Conservation (phyloP, 2,329 filamentous ascomycete genomes). For the Penicillium sp. region DNA sequence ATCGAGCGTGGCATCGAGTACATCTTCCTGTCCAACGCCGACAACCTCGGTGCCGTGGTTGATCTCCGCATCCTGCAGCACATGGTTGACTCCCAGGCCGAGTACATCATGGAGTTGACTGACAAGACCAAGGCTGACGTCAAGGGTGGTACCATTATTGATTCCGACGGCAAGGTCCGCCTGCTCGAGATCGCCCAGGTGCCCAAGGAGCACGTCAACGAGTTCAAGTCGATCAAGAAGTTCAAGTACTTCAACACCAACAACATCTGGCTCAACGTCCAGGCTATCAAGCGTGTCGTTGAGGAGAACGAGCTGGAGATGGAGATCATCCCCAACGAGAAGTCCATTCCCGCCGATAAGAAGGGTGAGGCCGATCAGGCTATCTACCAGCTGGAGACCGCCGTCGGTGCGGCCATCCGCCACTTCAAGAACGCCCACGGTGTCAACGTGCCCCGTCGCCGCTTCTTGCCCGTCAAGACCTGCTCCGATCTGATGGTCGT, state of each 20-base stretch:
- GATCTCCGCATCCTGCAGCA: slow-evolving; percentile 98
- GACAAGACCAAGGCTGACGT: slow-evolving; percentile 99
- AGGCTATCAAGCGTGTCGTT: slow-evolving; percentile 96
- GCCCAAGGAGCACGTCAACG: slow-evolving; percentile 98
- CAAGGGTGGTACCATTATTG: slow-evolving; percentile 99
- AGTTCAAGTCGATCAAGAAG: slow-evolving; percentile 99
- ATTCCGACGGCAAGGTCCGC: slow-evolving; percentile 95
- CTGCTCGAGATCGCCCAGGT: slow-evolving; percentile 98
- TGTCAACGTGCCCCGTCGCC: slow-evolving; percentile 95
- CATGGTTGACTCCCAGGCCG: slow-evolving; percentile 95
- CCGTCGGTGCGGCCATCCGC: slow-evolving; percentile 95
- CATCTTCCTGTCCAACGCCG: slow-evolving; percentile 97
- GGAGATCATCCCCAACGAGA: slow-evolving; percentile 99
- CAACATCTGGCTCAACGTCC: slow-evolving; percentile 99
- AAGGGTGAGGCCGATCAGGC: slow-evolving; percentile 98
- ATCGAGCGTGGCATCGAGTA: slow-evolving; percentile 93
- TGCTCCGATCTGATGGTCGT: slow-evolving; percentile 99
- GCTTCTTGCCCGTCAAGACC: slow-evolving; percentile 99
- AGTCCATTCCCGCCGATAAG: slow-evolving; percentile 97
- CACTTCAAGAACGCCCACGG: slow-evolving; percentile 99
- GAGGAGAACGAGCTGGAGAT: slow-evolving; percentile 98
- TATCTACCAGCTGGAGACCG: slow-evolving; percentile 97
- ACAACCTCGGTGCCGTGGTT: slow-evolving; percentile 96
- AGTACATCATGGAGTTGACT: slow-evolving; percentile 99
- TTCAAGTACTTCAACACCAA: slow-evolving; percentile 99